Base-by-base conservation (phyloP, 2,329 filamentous ascomycete species). In the Cercospora citrullina region DNA sequence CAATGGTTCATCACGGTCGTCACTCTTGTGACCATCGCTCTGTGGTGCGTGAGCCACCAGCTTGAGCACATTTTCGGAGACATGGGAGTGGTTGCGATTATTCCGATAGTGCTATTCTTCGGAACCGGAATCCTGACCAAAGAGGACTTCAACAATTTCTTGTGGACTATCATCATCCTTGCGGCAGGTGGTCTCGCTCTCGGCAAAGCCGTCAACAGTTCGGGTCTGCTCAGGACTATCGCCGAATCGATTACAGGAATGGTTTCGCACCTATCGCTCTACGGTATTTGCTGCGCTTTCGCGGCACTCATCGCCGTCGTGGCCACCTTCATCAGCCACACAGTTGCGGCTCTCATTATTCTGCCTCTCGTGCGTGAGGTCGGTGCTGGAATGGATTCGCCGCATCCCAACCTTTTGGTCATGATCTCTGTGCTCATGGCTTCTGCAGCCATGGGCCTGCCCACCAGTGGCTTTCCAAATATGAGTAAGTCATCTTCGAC, bases 71-170 rank as follows among this genome's bases (percentile, higher is more conserved):
- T 94, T 0, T 97, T 99, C 76, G 95, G 95, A 64, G 94, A 99
- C 77, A 99, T 99, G 95, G 95, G 95, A 63, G 94, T 99, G 63
- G 91, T 99, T 51, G 96, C 95, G 67, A 96, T 99, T 77, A 93
- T 99, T 69, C 95, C 95, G 5, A 90, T 99, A 62, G 91, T 96
- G 3, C 85, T 97, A 51, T 99, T 99, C 86, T 99, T 99, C 75
- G 95, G 95, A 64, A 94, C 93, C 1, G 95, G 95, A 10, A 94
- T 98, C 72, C 85, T 99, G 33, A 98, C 94, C 60, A 99, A 98
- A 81, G 95, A 98, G 81, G 95, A 99, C 81, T 99, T 99, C 79
- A 99, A 99, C 84, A 99, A 99, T 80, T 99, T 99, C 80, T 90
- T 97, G 45, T 99, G 95, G 95, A 99, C 96, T 21, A 99, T 99